Evolutionary conservation across 768 basidiomycete species (phyloP).

Genomic region (Exidia glandulosa): DNA sequence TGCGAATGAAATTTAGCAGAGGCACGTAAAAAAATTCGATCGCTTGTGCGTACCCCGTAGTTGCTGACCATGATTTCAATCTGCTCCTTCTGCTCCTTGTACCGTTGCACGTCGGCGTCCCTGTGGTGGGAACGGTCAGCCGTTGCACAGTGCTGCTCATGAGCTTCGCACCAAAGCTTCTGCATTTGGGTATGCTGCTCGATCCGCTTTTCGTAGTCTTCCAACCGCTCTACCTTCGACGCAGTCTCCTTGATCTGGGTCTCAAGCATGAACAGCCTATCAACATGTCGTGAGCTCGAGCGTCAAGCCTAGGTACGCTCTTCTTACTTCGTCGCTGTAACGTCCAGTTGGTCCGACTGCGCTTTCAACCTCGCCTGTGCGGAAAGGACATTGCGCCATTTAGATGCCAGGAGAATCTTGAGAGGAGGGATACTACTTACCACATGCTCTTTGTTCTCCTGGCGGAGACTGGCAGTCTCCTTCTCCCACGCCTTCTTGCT

Average conservation of each 20-base stretch:
- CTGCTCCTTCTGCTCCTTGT: slow-evolving; percentile 51
- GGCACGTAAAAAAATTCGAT: too few species aligned
- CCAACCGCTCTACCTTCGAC: slow-evolving; percentile 69
- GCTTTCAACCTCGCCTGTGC: slow-evolving; percentile 11
- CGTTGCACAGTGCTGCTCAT: background rate
- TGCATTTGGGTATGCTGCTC: slow-evolving; percentile 71
- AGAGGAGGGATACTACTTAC: slow-evolving; percentile 23
- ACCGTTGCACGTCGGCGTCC: slow-evolving; percentile 64
- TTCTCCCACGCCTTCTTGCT: slow-evolving; percentile 69
- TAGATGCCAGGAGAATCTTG: background rate
- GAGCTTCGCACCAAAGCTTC: slow-evolving; percentile 53
- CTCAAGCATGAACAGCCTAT: slow-evolving; percentile 63
- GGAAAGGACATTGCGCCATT: background rate
- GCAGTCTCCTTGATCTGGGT: slow-evolving; percentile 68
- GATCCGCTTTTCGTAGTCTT: slow-evolving; percentile 81
- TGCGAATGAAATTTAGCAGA: too few species aligned
- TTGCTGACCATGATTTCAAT: slow-evolving; percentile 44
- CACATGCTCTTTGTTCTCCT: slow-evolving; percentile 58
- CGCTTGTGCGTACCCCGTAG: too few species aligned
- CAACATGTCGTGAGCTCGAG: slow-evolving; percentile 52
- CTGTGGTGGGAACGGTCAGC: slow-evolving; percentile 24
- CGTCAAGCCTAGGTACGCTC: slow-evolving; percentile 43
- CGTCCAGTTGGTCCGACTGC: slow-evolving; percentile 20
- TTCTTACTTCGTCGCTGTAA: slow-evolving; percentile 20
- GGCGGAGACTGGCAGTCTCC: slow-evolving; percentile 58